phyloP scores from a whole-genome alignment of 495 filamentous ascomycete genomes.

The Lophiotrema nucula region DNA sequence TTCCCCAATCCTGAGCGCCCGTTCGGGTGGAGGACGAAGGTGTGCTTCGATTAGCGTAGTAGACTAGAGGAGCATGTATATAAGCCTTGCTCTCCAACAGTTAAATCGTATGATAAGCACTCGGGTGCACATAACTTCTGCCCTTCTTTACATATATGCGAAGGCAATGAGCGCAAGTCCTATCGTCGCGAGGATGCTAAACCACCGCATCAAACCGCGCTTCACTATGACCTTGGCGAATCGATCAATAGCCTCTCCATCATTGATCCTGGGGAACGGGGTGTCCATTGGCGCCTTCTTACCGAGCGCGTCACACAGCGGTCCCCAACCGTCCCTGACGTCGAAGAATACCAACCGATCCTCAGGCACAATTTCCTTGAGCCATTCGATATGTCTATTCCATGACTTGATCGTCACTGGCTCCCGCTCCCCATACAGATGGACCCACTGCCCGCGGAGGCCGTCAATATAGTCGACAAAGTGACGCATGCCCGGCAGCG shows the following conservation, averaged over 20 bases:
- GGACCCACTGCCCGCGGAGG: slow-evolving; percentile 3
- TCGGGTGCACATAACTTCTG: too few relatives aligned
- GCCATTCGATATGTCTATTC: slow-evolving; percentile 8
- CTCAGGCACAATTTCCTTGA: slow-evolving; percentile 22
- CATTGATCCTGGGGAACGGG: slow-evolving; percentile 30
- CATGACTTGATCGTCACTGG: background rate
- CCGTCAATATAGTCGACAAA: slow-evolving; percentile 8
- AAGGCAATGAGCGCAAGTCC: too few relatives aligned
- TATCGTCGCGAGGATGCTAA: slow-evolving; percentile 8
- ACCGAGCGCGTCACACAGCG: slow-evolving; percentile 28
- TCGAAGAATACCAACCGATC: slow-evolving; percentile 23
- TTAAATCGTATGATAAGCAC: too few relatives aligned
- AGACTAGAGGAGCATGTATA: too few relatives aligned
- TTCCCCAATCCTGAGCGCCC: background rate
- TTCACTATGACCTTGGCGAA: slow-evolving; percentile 1
- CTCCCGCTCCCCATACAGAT: slow-evolving; percentile 5
- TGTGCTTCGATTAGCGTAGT: slow-evolving; percentile 15
- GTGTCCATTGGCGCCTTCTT: slow-evolving; percentile 15
- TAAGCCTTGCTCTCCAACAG: too few relatives aligned
- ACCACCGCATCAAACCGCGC: slow-evolving; percentile 11
- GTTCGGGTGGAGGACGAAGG: slow-evolving; percentile 9
- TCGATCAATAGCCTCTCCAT: slow-evolving; percentile 22
- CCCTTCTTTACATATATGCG: too few relatives aligned
- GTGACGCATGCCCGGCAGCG: slow-evolving; percentile 17
- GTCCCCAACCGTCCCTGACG: slow-evolving; percentile 31